Evolutionary conservation across 208 protist genomes (phyloP).

Genomic region (Balamuthia mandrillaris): DNA sequence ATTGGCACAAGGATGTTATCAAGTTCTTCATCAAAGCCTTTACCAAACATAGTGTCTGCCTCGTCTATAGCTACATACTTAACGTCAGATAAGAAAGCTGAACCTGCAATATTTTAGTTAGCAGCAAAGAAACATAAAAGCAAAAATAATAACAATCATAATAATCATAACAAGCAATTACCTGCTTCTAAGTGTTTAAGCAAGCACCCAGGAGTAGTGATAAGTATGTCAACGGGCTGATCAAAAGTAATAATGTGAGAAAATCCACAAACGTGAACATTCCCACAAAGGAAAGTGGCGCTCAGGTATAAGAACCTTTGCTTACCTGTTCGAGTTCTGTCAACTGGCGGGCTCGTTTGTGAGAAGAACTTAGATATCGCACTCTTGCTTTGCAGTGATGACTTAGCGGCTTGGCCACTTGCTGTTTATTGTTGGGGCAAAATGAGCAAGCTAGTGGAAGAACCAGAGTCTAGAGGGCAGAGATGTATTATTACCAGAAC

Average conservation of each 20-base stretch:
- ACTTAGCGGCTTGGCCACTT: no score
- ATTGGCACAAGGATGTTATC: neutral
- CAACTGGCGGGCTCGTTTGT: no score
- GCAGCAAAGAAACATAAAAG: neutral
- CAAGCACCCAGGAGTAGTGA: conserved; percentile 14
- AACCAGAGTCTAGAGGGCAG: neutral
- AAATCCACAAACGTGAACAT: no score
- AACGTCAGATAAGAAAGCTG: neutral
- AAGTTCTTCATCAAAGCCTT: neutral
- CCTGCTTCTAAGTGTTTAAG: conserved; percentile 8
- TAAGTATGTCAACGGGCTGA: conserved; percentile 15
- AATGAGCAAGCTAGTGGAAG: neutral
- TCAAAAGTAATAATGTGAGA: no score
- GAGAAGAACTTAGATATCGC: no score
- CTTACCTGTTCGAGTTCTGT: no score
- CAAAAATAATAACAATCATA: neutral
- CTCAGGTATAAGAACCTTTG: no score
- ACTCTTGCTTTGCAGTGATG: no score
- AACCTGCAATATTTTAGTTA: neutral
- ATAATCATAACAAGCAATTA: neutral
- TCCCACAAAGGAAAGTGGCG: no score
- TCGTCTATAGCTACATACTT: conserved; percentile 10
- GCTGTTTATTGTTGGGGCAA: no score
- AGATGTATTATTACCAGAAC: conserved; percentile 23
- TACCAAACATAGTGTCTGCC: conserved; percentile 11